phyloP scores from a whole-genome alignment of 805 yeast genomes.

The Ogataea paradorogensis region DNA sequence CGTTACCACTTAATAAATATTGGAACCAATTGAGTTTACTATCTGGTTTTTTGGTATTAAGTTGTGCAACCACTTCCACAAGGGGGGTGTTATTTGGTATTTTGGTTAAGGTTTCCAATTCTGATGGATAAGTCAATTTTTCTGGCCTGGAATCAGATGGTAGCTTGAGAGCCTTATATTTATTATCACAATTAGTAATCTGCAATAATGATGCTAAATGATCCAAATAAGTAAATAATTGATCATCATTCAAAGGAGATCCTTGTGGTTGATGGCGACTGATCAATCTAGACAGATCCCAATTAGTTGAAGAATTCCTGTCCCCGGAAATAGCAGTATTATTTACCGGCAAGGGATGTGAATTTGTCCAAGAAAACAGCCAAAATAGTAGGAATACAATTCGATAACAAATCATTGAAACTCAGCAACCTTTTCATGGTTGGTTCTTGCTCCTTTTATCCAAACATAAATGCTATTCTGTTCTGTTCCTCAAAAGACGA shows the following conservation, averaged over 20 bases:
- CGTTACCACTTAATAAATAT: slow-evolving; percentile 18
- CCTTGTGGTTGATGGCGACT: slow-evolving; percentile 22
- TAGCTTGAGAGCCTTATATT: slow-evolving; percentile 15
- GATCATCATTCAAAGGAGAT: slow-evolving; percentile 3
- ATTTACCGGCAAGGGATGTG: slow-evolving; percentile 1
- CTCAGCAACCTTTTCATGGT: not conserved
- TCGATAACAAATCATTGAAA: not conserved
- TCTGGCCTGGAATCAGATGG: slow-evolving; percentile 3
- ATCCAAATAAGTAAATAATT: slow-evolving; percentile 16
- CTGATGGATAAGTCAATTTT: slow-evolving; percentile 12
- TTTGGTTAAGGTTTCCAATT: slow-evolving; percentile 13
- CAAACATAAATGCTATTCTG: slow-evolving; percentile 2
- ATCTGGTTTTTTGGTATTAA: slow-evolving; percentile 16
- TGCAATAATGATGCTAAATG: slow-evolving; percentile 19
- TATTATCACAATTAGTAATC: slow-evolving; percentile 21
- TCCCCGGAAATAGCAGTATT: not conserved
- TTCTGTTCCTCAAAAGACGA: slow-evolving; percentile 6
- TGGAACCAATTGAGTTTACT: slow-evolving; percentile 17
- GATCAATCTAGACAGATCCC: slow-evolving; percentile 18
- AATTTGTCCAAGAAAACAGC: not conserved
- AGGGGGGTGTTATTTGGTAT: slow-evolving; percentile 13
- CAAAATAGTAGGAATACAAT: not conserved
- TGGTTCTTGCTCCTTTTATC: not conserved
- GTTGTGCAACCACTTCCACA: slow-evolving; percentile 11
- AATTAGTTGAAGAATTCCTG: slow-evolving; percentile 1